Base-by-base conservation (phyloP, 768 basidiomycete species). In the Suillus clintonianus region DNA sequence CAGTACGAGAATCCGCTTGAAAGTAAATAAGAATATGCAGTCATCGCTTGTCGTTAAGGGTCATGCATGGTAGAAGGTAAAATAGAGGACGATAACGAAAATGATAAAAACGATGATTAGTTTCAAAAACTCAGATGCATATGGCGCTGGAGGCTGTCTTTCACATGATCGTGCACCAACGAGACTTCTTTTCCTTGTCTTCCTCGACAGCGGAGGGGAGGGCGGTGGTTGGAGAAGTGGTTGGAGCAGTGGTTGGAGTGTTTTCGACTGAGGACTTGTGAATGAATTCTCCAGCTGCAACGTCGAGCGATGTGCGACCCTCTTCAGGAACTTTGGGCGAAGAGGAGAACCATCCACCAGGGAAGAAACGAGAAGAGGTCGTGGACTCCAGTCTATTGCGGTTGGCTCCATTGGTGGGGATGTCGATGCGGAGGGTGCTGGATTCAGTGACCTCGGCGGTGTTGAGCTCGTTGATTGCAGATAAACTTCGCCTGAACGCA, bases 331-430 rank as follows among this genome's bases (percentile, higher is more conserved):
- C 67, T 68, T 79, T 82, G 30, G 75, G 71, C 22, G 79, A 69
- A 45, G 71, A 70, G 15, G 72, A 74, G 70, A 76, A 75, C 85
- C 85, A 86, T 2, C 81, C 83, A 39, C 86, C 86, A 10, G 84
- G 85, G 80, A 86, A 84, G 74, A 83, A 81, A 54, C 82, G 77
- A 14, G 84, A 85, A n/a, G 86, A 86, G 4, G 84, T 76, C 1
- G 83, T 82, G 11, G 85, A 85, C 68, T 84, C 83, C n/a, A 81
- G 76, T 56, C 84, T 75, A 2, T 75, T 76, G 15, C 68, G 84
- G 32, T 50, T 51, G 8, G 64, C 36, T 19, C 64, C 66, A 0
- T 64, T 64, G 24, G 71, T 65, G 51, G 63, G 64, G 24, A 63
- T 53, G 37, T 69, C 65, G 36, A 66, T 62, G n/a, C 65, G 64